Conservation (phyloP, 2,329 filamentous ascomycete species). For the Fusarium coffeatum region DNA sequence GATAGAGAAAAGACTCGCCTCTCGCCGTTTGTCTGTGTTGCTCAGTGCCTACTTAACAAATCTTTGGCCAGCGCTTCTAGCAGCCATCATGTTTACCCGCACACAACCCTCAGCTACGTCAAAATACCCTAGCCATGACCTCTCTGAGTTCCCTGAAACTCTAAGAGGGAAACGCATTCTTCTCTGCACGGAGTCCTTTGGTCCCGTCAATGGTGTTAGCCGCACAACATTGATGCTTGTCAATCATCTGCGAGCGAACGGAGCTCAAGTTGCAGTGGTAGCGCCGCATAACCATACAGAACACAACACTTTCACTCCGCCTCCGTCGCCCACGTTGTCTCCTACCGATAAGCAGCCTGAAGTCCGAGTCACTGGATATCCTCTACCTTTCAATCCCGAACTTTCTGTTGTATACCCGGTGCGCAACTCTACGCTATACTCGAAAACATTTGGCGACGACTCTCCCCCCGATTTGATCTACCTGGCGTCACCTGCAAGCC, state of each 20-base stretch:
- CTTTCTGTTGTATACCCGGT: slow-evolving; percentile 77
- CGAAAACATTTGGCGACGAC: slow-evolving; percentile 65
- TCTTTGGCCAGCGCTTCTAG: slow-evolving; percentile 4
- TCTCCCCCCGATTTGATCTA: slow-evolving; percentile 73
- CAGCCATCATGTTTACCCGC: slow-evolving; percentile 31
- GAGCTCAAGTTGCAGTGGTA: slow-evolving; percentile 73
- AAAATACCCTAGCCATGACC: slow-evolving; percentile 51
- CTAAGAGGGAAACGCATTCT: slow-evolving; percentile 72
- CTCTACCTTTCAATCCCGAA: slow-evolving; percentile 77
- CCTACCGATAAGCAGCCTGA: slow-evolving; percentile 57
- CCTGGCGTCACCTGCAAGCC: slow-evolving; percentile 74
- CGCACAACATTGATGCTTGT: slow-evolving; percentile 77
- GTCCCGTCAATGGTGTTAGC: slow-evolving; percentile 79
- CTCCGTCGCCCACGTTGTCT: slow-evolving; percentile 50
- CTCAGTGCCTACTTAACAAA: not conserved
- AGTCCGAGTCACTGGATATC: slow-evolving; percentile 71
- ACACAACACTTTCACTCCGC: slow-evolving; percentile 65
- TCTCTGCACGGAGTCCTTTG: slow-evolving; percentile 77
- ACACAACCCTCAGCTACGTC: not conserved
- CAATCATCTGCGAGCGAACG: slow-evolving; percentile 72
- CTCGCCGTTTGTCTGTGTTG: slow-evolving; percentile 19
- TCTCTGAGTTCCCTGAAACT: slow-evolving; percentile 58
- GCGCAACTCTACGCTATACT: slow-evolving; percentile 70
- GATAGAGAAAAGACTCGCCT: slow-evolving; percentile 43
- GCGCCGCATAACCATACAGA: slow-evolving; percentile 69